A percentile compares a stretch with the other conserved stretches of the same genome.
These are phyloP conservation scores for Pilatotrama ljubarskyi DNA, from an alignment of 768 basidiomycete species.

Conservation along the genomic window DNA sequence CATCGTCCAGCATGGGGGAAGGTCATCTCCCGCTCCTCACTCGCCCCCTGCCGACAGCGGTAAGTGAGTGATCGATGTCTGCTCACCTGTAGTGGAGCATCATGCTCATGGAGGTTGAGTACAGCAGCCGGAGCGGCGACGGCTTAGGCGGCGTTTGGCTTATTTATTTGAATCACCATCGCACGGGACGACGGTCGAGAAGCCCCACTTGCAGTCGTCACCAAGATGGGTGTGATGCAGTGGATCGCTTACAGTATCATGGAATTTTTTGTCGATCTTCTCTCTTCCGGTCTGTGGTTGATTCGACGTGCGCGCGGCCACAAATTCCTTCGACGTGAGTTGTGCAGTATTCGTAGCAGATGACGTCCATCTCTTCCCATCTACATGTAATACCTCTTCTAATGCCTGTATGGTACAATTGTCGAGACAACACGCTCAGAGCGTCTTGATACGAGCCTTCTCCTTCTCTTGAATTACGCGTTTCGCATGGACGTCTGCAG, in stretches of 20 bases:
- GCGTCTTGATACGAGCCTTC: slow-evolving; percentile 76
- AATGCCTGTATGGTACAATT: neutral
- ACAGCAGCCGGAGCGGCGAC: neutral
- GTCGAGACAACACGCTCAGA: slow-evolving; percentile 42
- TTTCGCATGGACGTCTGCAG: slow-evolving; percentile 75
- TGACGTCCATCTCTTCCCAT: no score
- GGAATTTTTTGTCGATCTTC: no score
- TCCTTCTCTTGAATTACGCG: slow-evolving; percentile 81
- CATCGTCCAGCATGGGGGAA: neutral
- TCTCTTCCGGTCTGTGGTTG: no score
- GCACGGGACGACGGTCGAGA: no score
- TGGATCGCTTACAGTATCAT: no score
- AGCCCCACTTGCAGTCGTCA: no score
- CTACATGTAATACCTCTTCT: no score
- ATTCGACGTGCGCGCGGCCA: no score
- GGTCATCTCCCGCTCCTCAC: neutral
- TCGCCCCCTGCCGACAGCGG: neutral
- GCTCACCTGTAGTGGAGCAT: no score
- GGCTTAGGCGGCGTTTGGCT: neutral
- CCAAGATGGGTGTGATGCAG: neutral
- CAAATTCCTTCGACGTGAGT: no score
- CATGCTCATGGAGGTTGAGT: neutral
- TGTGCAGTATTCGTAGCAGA: no score
- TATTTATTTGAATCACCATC: neutral
- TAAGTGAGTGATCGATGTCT: no score